Conservation (phyloP, 306 rosid species). For the barrel medic (Medicago truncatula) region DNA sequence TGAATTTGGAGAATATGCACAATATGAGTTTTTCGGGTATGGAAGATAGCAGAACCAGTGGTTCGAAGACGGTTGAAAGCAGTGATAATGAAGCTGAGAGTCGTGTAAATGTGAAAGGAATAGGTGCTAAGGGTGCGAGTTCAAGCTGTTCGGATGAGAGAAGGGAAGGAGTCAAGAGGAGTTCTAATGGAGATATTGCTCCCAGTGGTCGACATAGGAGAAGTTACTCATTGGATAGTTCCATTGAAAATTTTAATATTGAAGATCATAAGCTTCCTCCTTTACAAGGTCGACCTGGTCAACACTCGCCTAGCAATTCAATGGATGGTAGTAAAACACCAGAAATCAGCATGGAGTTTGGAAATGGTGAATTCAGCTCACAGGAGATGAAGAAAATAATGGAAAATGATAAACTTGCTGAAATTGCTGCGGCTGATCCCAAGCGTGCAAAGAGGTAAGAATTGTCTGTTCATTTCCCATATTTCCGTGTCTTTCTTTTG, state of each 20-base stretch:
- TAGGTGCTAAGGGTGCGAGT: slow-evolving; percentile 44
- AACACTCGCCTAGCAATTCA: slow-evolving; percentile 61
- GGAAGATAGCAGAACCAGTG: slow-evolving; percentile 62
- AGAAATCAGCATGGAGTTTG: slow-evolving; percentile 60
- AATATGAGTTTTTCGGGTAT: slow-evolving; percentile 57
- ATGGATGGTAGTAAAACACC: slow-evolving; percentile 54
- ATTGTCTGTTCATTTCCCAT: neutral
- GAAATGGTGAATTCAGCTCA: slow-evolving; percentile 68
- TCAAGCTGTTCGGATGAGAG: slow-evolving; percentile 55
- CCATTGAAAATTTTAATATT: slow-evolving; percentile 60
- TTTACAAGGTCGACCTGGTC: slow-evolving; percentile 48
- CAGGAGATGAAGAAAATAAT: slow-evolving; percentile 74
- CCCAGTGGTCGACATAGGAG: slow-evolving; percentile 63
- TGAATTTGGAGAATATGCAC: slow-evolving; percentile 76
- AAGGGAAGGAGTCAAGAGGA: slow-evolving; percentile 78
- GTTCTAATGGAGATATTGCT: slow-evolving; percentile 58
- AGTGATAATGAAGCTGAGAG: slow-evolving; percentile 91
- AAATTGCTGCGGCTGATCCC: slow-evolving; percentile 83
- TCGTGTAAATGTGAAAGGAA: slow-evolving; percentile 48
- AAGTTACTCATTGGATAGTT: slow-evolving; percentile 82
- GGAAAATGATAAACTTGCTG: slow-evolving; percentile 78
- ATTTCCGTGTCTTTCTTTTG: neutral
- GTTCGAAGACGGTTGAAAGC: slow-evolving; percentile 77
- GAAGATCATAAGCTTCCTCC: slow-evolving; percentile 63
- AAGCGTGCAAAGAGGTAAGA: slow-evolving; percentile 84